phyloP scores from a whole-genome alignment of 139 green algal species.

The Dunaliella primolecta region DNA sequence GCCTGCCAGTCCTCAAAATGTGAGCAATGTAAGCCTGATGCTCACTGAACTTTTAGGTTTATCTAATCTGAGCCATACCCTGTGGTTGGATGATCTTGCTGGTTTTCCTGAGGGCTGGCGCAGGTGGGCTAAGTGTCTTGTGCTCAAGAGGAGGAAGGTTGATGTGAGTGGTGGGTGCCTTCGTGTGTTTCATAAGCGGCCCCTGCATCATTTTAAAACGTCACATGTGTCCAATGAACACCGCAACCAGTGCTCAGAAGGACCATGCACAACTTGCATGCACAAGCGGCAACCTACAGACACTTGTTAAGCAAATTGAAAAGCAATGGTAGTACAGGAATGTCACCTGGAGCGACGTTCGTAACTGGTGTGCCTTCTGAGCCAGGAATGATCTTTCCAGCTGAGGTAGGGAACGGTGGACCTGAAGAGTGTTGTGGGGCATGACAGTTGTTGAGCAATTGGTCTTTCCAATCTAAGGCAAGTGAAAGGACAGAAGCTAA shows the following conservation, averaged over 20 bases:
- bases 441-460: not conserved
- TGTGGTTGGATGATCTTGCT: not conserved
- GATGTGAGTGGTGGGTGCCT: not conserved
- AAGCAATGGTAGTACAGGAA: not conserved
- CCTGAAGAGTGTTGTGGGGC: not conserved
- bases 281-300: not conserved
- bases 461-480: too few species aligned
- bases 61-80: too few species aligned
- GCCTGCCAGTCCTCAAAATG: too few species aligned
- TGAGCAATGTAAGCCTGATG: too few species aligned
- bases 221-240: too few species aligned
- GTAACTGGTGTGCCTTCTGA: conserved; percentile 20
- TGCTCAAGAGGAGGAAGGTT: not conserved
- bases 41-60: too few species aligned
- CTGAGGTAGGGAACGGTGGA: not conserved
- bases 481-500: too few species aligned
- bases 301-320: not conserved
- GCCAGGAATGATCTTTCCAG: conserved; percentile 12
- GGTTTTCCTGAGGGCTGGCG: not conserved
- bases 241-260: too few species aligned
- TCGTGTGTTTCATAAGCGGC: not conserved
- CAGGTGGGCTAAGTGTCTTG: not conserved
- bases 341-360: conserved; percentile 3
- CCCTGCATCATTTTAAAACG: too few species aligned
- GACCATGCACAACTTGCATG: not conserved